These are phyloP conservation scores for Senecio squalidus DNA, from an alignment of 140 eudicot species.

Conservation along the genomic window DNA sequence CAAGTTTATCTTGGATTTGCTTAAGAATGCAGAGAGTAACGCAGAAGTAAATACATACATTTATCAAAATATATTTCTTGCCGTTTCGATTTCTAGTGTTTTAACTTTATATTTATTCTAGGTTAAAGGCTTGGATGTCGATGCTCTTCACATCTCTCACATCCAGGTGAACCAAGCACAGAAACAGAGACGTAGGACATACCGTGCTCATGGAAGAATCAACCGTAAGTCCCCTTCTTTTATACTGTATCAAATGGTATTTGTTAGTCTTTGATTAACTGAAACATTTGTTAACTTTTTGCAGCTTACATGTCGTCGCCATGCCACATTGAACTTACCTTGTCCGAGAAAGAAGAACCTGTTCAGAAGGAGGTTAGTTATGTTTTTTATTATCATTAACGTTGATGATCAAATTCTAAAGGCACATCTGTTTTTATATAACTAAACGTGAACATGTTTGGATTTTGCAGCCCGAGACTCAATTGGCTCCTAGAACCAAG, in stretches of 20 bases:
- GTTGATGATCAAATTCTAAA: no score
- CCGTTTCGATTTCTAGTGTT: not conserved
- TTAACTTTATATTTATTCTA: not conserved
- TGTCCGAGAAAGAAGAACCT: constrained; percentile 51
- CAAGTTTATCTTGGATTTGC: constrained; percentile 48
- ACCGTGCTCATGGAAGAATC: constrained; percentile 69
- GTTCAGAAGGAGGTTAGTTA: constrained; percentile 43
- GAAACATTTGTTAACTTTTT: not conserved
- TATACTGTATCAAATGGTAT: not conserved
- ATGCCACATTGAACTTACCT: constrained; percentile 41
- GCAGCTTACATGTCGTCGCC: constrained; percentile 44
- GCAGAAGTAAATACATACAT: constrained; percentile 37
- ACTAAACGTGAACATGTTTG: constrained; percentile 9
- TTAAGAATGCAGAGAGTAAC: constrained; percentile 59
- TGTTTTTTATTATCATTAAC: not conserved
- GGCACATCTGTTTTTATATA: no score
- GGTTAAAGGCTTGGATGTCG: constrained; percentile 69
- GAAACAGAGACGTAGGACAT: constrained; percentile 62
- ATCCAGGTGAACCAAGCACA: constrained; percentile 73
- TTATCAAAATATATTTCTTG: no score
- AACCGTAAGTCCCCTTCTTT: constrained; percentile 35
- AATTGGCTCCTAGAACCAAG: constrained; percentile 55
- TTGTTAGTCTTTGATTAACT: not conserved
- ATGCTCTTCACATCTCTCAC: constrained; percentile 63
- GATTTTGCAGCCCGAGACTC: constrained; percentile 44